These are phyloP conservation scores for Boeremia lycopersici DNA, from an alignment of 2,329 filamentous ascomycete species.

Conservation along the genomic window DNA sequence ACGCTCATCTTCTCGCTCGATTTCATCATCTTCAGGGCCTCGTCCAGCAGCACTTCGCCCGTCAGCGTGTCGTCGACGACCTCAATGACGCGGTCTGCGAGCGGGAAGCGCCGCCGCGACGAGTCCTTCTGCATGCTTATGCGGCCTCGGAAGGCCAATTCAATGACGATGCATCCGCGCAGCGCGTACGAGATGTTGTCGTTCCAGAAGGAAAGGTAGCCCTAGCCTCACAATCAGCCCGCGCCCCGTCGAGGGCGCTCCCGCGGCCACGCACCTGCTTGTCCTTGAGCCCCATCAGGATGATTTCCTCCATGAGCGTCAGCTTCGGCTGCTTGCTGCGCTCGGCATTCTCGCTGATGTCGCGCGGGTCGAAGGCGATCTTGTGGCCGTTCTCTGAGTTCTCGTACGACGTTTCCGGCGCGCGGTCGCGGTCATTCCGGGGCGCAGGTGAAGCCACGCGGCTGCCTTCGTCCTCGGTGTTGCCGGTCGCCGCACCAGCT, in stretches of 20 bases:
- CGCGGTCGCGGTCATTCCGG: slow-evolving; percentile 64
- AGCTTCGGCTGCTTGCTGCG: slow-evolving; percentile 97
- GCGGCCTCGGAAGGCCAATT: slow-evolving; percentile 92
- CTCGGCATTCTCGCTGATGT: slow-evolving; percentile 96
- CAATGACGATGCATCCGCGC: slow-evolving; percentile 96
- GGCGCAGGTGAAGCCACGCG: slow-evolving; percentile 70
- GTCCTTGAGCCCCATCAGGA: slow-evolving; percentile 94
- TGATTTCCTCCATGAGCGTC: slow-evolving; percentile 97
- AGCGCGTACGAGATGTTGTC: slow-evolving; percentile 99
- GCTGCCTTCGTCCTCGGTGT: slow-evolving; percentile 66
- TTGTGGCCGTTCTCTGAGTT: slow-evolving; percentile 94
- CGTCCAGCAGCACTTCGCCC: slow-evolving; percentile 94
- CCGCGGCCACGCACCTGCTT: slow-evolving; percentile 75
- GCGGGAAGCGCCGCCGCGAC: slow-evolving; percentile 85
- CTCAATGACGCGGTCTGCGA: slow-evolving; percentile 93
- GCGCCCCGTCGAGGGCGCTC: slow-evolving; percentile 11
- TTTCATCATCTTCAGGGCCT: slow-evolving; percentile 99
- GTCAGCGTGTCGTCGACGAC: slow-evolving; percentile 96
- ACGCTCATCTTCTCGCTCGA: slow-evolving; percentile 99
- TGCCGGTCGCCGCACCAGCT: slow-evolving; percentile 56
- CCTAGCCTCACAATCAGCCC: slow-evolving; percentile 59
- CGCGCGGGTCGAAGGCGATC: slow-evolving; percentile 95
- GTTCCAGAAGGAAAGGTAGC: slow-evolving; percentile 99
- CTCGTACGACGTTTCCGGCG: slow-evolving; percentile 83
- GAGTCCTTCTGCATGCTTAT: slow-evolving; percentile 99